Conservation (phyloP, 2,329 filamentous ascomycete species). For the Cordyceps cicadae region DNA sequence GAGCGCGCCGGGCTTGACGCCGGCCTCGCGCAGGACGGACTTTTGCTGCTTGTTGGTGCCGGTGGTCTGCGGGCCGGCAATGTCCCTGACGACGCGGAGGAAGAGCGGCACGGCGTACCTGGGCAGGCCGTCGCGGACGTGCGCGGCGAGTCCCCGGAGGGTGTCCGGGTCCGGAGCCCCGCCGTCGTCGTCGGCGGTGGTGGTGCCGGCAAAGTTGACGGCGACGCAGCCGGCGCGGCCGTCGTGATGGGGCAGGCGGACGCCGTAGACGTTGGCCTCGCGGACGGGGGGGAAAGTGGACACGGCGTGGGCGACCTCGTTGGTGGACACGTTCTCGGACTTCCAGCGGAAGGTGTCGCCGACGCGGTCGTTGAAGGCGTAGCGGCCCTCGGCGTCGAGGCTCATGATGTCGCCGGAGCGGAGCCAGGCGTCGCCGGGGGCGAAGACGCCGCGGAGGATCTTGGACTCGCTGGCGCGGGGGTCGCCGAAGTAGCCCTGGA, state of each 20-base stretch:
- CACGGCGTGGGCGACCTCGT: conserved; percentile 70
- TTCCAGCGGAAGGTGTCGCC: conserved; percentile 77
- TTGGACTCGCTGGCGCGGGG: conserved; percentile 62
- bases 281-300: conserved; percentile 56
- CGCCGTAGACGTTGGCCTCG: conserved; percentile 83
- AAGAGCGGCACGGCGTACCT: conserved; percentile 72
- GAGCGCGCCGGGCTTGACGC: conserved; percentile 52
- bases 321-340: conserved; percentile 74
- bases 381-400: conserved; percentile 60
- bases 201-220: conserved; percentile 42
- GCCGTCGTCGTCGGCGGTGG: no score
- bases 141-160: conserved; percentile 52
- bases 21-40: conserved; percentile 59
- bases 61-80: conserved; percentile 53
- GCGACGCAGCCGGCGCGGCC: conserved; percentile 77
- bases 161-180: conserved; percentile 33
- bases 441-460: conserved; percentile 64
- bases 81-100: conserved; percentile 54
- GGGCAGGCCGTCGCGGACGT: conserved; percentile 53
- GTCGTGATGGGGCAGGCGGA: conserved; percentile 70
- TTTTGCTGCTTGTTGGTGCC: conserved; percentile 91
- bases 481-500: conserved; percentile 79
- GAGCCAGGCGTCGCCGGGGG: conserved; percentile 73
- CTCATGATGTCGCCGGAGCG: conserved; percentile 74
- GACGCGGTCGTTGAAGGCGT: conserved; percentile 75